Evolutionary conservation across 2,329 filamentous ascomycete species (phyloP).

Genomic region (Trichoderma semiorbis): DNA sequence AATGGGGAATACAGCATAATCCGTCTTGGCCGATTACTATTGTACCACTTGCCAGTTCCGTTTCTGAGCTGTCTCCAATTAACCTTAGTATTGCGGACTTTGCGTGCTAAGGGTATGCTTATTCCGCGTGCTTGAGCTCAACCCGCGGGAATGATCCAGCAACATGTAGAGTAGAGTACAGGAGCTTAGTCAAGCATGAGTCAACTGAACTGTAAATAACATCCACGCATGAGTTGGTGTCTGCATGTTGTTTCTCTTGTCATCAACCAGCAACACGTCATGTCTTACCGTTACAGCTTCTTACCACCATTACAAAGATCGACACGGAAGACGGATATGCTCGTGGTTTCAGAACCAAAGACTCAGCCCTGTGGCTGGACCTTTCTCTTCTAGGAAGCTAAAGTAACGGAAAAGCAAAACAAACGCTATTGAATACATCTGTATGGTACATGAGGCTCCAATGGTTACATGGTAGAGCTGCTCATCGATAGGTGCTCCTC

Average conservation of each 20-base stretch:
- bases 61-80: neutral
- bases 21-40: neutral
- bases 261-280: neutral
- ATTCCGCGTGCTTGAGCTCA: neutral
- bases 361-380: neutral
- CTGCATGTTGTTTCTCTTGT: neutral
- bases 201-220: neutral
- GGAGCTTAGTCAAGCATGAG: neutral
- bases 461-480: neutral
- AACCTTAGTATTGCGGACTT: neutral
- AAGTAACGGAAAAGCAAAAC: neutral
- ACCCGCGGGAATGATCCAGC: neutral
- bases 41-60: neutral
- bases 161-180: neutral
- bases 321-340: neutral
- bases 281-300: neutral
- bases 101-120: neutral
- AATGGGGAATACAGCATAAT: neutral
- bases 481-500: neutral
- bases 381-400: neutral
- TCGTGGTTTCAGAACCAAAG: neutral
- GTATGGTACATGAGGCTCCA: constrained; percentile 11
- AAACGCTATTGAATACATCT: constrained; percentile 12
- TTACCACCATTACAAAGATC: neutral
- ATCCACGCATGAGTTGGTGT: neutral